Evolutionary conservation across 345 rosid species (phyloP), one percentile per base, ranked within the genome.

Genomic region (Syzygium aromaticum): DNA sequence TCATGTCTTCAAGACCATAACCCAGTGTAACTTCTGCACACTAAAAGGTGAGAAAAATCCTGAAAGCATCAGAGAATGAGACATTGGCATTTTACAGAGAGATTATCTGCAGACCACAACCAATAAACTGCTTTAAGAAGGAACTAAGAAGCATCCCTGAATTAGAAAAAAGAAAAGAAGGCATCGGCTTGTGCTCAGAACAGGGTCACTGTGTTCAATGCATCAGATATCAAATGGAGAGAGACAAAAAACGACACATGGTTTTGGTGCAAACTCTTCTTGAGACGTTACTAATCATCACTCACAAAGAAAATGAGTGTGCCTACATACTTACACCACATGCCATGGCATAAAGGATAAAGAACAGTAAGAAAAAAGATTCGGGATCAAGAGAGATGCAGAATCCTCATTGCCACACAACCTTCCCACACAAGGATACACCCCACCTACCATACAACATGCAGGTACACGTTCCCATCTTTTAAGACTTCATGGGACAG

Each of bases 1-100:
- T 91, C 91, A 92, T 95, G 86, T 96, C 98, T 93, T 97, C 99
- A 88, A 97, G 96, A 87, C 98, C 99, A 78, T 96, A 97, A 59
- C 96, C 99, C 98, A 97, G 88, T 94, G 94, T 94, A 8, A 98
- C 98, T 90, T 92, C 90, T 19, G 95, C 92, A 90, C 93, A 96
- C 99, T 96, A 89, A 38, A 89, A 38, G 21, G 49, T 38, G 82
- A 73, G 82, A 73, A 33, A 73, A 73, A 33, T 73, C n/a, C 52
- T 86, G 87, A 88, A 87, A 82, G 85, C 14, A 84, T 33, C 15
- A 38, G 43, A 67, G 30, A 84, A 46, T 54, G 49, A 84, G 9
- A 49, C 67, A 86, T 38, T 38, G 27, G 25, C 49, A 73, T 73
- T 73, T 38, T 73, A 73, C 19, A 9, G 14, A 19, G 82, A 73